Conservation (phyloP, 441 rosid genomes). For the Pelargonium hybrid region DNA sequence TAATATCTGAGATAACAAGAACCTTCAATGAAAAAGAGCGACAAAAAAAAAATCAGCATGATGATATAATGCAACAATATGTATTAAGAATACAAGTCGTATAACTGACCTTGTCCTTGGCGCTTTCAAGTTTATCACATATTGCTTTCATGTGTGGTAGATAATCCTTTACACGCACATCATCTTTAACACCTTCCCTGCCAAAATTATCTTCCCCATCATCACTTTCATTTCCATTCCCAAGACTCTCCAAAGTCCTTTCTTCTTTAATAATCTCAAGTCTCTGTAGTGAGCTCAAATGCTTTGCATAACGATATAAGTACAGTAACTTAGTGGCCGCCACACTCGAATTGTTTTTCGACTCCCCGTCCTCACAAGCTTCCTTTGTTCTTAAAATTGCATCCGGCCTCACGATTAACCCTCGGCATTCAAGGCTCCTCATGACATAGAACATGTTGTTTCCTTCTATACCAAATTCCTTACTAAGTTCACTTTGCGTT, state of each 20-base stretch:
- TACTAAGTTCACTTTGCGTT: constrained; percentile 64
- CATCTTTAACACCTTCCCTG: constrained; percentile 39
- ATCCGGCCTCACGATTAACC: constrained; percentile 61
- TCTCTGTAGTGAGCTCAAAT: constrained; percentile 64
- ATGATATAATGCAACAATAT: not conserved
- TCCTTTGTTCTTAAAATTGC: constrained; percentile 69
- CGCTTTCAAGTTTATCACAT: constrained; percentile 74
- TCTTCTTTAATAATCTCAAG: constrained; percentile 64
- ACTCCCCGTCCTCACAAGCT: constrained; percentile 50
- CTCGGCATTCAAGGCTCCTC: constrained; percentile 64
- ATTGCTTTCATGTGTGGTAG: constrained; percentile 72
- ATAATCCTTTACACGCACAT: constrained; percentile 62
- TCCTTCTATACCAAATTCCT: constrained; percentile 63
- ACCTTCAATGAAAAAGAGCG: constrained; percentile 35
- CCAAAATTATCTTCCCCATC: constrained; percentile 26
- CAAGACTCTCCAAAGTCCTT: constrained; percentile 23
- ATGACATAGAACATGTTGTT: constrained; percentile 57
- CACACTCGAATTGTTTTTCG: constrained; percentile 42
- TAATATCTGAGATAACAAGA: constrained; percentile 65
- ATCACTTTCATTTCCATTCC: constrained; percentile 29
- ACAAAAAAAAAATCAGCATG: constrained; percentile 19
- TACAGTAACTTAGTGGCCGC: constrained; percentile 50
- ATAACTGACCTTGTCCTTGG: constrained; percentile 56
- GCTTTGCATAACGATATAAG: constrained; percentile 70
- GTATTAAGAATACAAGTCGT: not conserved